Evolutionary conservation across 2,329 filamentous ascomycete species (phyloP), one percentile per base, ranked within the genome.

Genomic region (Ceratocystis colombiana): DNA sequence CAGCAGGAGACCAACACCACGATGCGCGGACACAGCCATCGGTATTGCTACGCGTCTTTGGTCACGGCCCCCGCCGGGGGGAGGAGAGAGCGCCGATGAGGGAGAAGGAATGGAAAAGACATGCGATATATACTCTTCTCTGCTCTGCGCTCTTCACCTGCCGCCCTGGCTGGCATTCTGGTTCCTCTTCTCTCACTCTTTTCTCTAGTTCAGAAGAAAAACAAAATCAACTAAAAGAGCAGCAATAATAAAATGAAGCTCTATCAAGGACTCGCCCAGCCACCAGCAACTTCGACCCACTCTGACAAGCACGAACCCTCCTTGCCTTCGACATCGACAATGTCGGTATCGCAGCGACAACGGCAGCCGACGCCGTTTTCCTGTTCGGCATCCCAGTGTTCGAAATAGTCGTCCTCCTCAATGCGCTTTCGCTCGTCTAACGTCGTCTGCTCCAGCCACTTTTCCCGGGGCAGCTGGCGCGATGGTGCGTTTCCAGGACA

Each of bases 381-480:
- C 78, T 94, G 92, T 71, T 88, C 87, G 5, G 86, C 78, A 74
- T 99, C 94, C 76, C 86, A 90, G 50, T 85, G 84, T 66, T 90
- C 91, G 92, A 93, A 99, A 78, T 97, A 99, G 70, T 92, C 88
- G 73, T 97, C 94, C 77, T 99, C 94, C 75, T 96, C 91, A 67
- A 85, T 82, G 61, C 93, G 86, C 76, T 89, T 87, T 77, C 89
- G 91, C 73, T 92, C 87, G 70, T 96, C 88, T 15, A 81, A 72
- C 0, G 89, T 95, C 17, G 89, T 94, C 78, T 78, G 84, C 76
- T 96, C 91, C 17, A 96, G 84, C 74, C 81, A 96, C 0, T 90
- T 90, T 64, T 86, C 82, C 67, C 90, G 85, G 3, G 88, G 84
- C 55, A 96, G 82, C 76, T 99, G 94, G 61, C 89, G 86, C 12